Evolutionary conservation across 2,329 filamentous ascomycete species (phyloP), one percentile per base, ranked within the genome.

Genomic region (Neocatenulostroma microsporum): DNA sequence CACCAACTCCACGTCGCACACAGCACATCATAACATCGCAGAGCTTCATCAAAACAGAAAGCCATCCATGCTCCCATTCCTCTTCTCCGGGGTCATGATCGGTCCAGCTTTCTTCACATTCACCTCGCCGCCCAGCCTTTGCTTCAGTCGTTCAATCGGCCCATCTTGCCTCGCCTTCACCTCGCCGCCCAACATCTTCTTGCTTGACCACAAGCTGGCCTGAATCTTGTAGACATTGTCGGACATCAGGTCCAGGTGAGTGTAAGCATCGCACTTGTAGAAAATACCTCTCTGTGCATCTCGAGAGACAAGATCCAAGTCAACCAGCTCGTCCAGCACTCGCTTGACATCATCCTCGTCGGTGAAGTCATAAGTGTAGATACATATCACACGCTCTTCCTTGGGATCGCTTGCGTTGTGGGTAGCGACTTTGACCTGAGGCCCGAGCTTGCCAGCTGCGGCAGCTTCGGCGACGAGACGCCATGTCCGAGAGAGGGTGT

Each of bases 291-390:
- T 13, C n/a, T n/a, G n/a, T n/a, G n/a, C n/a, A n/a, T n/a, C n/a
- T n/a, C n/a, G n/a, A 5, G 54, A 49, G 12, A 81, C 67, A 24
- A 91, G 62, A 6, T 72, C 76, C 40, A 87, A 63, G 37, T 77
- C 67, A 11, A 45, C 38, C 43, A 93, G 59, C 46, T 67, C 72
- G 40, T 66, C 54, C 25, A 89, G 62, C 3, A 93, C 82, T 28
- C 82, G 70, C 19, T 67, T 69, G 5, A 93, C 73, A 54, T 93
- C 84, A 3, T 69, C 63, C 34, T 63, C 68, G 53, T 93, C 78
- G 19, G 65, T 65, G 54, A 87, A 91, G 56, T 94, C 77, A 27
- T 67, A 64, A 4, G 84, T 93, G 58, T 93, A 93, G 6, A 93
- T 67, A 47, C 82, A 88, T 18, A 93, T 76, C 27, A 91, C 61